phyloP scores from a whole-genome alignment of 148 eudicot species.

The Cornus kousa region DNA sequence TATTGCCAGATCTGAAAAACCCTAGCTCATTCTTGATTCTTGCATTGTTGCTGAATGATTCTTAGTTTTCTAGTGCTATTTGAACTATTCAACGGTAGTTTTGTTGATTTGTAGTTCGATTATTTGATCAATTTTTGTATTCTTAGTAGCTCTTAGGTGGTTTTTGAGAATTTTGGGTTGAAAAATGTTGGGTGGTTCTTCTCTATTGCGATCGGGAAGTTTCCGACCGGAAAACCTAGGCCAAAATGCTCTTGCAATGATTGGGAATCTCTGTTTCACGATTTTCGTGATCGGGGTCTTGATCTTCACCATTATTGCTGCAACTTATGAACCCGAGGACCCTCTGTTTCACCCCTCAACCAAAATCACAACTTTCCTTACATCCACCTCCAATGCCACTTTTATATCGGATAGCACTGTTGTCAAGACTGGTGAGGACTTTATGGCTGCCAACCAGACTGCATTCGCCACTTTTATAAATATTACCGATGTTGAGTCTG shows the following conservation, averaged over 20 bases:
- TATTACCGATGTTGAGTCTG: conserved; percentile 56
- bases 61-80: neutral
- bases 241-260: conserved; percentile 71
- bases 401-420: conserved; percentile 64
- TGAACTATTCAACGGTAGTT: conserved; percentile 17
- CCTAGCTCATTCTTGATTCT: neutral
- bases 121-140: neutral
- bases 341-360: conserved; percentile 80
- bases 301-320: conserved; percentile 82
- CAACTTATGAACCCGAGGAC: conserved; percentile 82
- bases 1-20: neutral
- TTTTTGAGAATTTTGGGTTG: neutral
- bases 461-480: conserved; percentile 65
- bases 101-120: neutral
- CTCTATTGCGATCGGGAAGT: conserved; percentile 41
- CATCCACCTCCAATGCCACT: conserved; percentile 72
- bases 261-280: conserved; percentile 74
- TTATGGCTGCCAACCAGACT: conserved; percentile 68
- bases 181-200: conserved; percentile 61
- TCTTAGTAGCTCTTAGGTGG: neutral
- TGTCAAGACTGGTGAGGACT: conserved; percentile 90
- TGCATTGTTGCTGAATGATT: neutral
- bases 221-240: conserved; percentile 79
- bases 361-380: conserved; percentile 71
- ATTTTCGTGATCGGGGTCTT: conserved; percentile 76